phyloP scores from a whole-genome alignment of 495 filamentous ascomycete species.

The Neurospora tetrasperma region DNA sequence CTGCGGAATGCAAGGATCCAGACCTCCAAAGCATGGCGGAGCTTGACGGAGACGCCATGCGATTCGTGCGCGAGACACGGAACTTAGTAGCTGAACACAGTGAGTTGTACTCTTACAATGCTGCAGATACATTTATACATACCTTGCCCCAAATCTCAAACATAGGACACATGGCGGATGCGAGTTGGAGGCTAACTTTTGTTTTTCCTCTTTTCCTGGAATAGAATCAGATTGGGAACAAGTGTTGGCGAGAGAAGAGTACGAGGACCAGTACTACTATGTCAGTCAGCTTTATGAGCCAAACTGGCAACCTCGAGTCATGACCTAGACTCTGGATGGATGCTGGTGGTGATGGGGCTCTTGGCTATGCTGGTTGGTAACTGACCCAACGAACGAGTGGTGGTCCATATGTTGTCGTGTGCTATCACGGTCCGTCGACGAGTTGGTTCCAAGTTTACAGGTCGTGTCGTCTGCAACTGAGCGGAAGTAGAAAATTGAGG shows the following conservation, averaged over 20 bases:
- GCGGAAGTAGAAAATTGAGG: neutral
- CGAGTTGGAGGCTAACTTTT: neutral
- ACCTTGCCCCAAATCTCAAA: neutral
- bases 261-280: conserved; percentile 42
- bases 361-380: neutral
- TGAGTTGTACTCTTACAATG: conserved; percentile 19
- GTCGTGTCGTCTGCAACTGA: neutral
- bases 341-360: neutral
- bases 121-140: neutral
- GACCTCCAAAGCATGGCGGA: conserved; percentile 35
- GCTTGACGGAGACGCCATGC: conserved; percentile 30
- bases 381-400: neutral
- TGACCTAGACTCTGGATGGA: conserved; percentile 18
- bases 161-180: neutral
- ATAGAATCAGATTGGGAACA: conserved; percentile 32
- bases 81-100: conserved; percentile 26
- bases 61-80: conserved; percentile 31
- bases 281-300: conserved; percentile 42
- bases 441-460: neutral
- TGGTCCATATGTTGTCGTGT: neutral
- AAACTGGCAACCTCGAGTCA: conserved; percentile 37
- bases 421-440: neutral
- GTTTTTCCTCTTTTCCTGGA: neutral
- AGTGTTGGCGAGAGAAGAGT: conserved; percentile 25
- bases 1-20: conserved; percentile 36